Evolutionary conservation across 2,329 filamentous ascomycete genomes (phyloP).

Genomic region (Monilinia fructicola): DNA sequence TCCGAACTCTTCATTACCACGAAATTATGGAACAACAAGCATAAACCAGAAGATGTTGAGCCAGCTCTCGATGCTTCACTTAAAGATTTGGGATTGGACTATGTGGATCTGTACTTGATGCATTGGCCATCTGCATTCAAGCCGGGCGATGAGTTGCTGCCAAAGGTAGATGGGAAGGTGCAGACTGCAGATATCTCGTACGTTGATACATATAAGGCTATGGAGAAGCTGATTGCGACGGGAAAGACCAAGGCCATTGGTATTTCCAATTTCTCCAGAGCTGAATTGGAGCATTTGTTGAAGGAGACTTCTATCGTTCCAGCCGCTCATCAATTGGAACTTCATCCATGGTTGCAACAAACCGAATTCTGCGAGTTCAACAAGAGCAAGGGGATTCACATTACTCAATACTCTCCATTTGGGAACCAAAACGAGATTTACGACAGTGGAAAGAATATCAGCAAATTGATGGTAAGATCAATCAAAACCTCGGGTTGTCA

Average conservation of each 20-base stretch:
- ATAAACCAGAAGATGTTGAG: slow-evolving; percentile 60
- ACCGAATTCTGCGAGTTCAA: slow-evolving; percentile 53
- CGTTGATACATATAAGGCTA: slow-evolving; percentile 73
- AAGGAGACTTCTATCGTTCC: slow-evolving; percentile 49
- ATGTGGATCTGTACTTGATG: slow-evolving; percentile 78
- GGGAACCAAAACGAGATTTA: slow-evolving; percentile 61
- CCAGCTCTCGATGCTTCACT: slow-evolving; percentile 68
- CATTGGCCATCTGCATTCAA: slow-evolving; percentile 85
- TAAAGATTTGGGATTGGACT: slow-evolving; percentile 71
- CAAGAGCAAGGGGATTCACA: slow-evolving; percentile 50
- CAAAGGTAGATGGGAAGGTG: slow-evolving; percentile 43
- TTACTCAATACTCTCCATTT: slow-evolving; percentile 53
- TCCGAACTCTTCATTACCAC: slow-evolving; percentile 65
- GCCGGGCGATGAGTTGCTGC: slow-evolving; percentile 52
- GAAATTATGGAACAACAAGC: slow-evolving; percentile 73
- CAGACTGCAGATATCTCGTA: slow-evolving; percentile 50
- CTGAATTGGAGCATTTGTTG: slow-evolving; percentile 42
- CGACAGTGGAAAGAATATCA: slow-evolving; percentile 56
- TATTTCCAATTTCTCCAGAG: slow-evolving; percentile 43
- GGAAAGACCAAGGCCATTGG: slow-evolving; percentile 56
- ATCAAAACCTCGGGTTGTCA: no score
- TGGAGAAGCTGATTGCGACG: slow-evolving; percentile 64
- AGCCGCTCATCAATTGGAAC: slow-evolving; percentile 60
- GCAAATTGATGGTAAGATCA: slow-evolving; percentile 45
- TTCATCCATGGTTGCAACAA: slow-evolving; percentile 58